A percentile compares a stretch with the other conserved stretches of the same genome.
Conservation (phyloP, 2,329 filamentous ascomycete species). For the Botrytis aclada region DNA sequence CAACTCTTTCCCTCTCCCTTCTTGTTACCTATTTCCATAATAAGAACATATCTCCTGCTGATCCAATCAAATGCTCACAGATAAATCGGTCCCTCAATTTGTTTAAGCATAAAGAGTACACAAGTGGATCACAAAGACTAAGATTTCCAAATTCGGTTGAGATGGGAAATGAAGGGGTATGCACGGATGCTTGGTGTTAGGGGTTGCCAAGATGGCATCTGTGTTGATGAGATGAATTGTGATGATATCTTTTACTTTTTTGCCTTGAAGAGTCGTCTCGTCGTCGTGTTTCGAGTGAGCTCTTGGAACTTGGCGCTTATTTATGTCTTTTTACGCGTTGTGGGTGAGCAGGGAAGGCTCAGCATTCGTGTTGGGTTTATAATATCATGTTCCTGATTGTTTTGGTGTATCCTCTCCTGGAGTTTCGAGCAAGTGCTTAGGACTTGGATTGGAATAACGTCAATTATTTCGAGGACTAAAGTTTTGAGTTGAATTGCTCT, state of each 20-base stretch:
- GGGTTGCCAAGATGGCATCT: not conserved
- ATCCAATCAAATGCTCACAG: not conserved
- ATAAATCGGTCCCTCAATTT: not conserved
- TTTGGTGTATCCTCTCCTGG: not conserved
- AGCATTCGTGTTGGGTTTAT: not conserved
- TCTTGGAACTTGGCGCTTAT: not conserved
- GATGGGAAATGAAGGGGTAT: conserved; percentile 7
- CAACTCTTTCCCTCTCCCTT: not conserved
- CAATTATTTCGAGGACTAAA: not conserved
- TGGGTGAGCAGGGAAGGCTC: not conserved
- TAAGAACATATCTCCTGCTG: not conserved
- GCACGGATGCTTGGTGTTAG: conserved; percentile 8
- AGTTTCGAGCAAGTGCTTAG: not conserved
- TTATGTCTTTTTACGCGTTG: no score
- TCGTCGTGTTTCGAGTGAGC: not conserved
- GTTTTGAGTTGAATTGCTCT: no score
- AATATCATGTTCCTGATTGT: not conserved
- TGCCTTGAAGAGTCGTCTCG: not conserved
- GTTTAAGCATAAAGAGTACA: not conserved
- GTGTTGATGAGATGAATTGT: not conserved
- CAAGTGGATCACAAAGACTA: not conserved
- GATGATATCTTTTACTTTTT: not conserved
- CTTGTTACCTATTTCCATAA: not conserved
- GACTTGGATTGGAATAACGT: not conserved
- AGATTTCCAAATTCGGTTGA: not conserved